Base-by-base conservation (phyloP, 1,139 yeast genomes). In the Zygosaccharomyces pseudobailii region DNA sequence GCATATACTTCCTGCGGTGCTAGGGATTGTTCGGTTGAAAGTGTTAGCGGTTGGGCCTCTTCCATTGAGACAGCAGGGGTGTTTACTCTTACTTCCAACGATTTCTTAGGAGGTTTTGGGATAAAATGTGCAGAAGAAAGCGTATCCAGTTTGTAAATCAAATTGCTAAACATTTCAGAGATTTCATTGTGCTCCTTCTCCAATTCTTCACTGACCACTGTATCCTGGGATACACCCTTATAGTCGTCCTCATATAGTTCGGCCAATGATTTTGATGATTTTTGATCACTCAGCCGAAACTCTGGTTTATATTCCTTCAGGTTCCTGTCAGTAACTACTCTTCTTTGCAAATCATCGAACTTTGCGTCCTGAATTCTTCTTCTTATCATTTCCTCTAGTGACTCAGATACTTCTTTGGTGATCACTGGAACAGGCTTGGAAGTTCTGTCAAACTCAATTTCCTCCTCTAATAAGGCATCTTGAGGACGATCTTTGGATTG, bases 1-100 rank as follows among this genome's bases (percentile, higher is more conserved):
- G 75, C 79, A 69, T 84, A 92, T n/a, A 92, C 75, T 70, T 92
- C 98, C 69, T 92, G 98, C 35, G 98, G 98, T 2, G 98, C 98
- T 59, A 92, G 74, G 43, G 86, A 78, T n/a, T 84, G 72, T 24
- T 83, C 87, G 30, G 79, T 71, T 2, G 94, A 79, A 70, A 87
- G 76, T 38, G 90, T 83, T 47, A 87, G 74, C 40, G 98, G 98
- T 69, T 90, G 97, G 1, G 97, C 94, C 62, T 92, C 98, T 69
- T 92, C 98, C 96, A 90, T 87, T 5, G 84, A 65, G 45, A 92
- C 84, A 2, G 96, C 78, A 2, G 96, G 83, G 0, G 87, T 77
- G 53, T 84, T 81, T 35, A 90, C 88, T 62, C 84, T 88, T 61
- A 92, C 82, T 50, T 87, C 90, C 54, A 90, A 72, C 23, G 83